Percentiles rank a stretch among this genome's conserved stretches.
Conservation (phyloP, 2,329 filamentous ascomycete genomes). For the Thielaviopsis euricoi region DNA sequence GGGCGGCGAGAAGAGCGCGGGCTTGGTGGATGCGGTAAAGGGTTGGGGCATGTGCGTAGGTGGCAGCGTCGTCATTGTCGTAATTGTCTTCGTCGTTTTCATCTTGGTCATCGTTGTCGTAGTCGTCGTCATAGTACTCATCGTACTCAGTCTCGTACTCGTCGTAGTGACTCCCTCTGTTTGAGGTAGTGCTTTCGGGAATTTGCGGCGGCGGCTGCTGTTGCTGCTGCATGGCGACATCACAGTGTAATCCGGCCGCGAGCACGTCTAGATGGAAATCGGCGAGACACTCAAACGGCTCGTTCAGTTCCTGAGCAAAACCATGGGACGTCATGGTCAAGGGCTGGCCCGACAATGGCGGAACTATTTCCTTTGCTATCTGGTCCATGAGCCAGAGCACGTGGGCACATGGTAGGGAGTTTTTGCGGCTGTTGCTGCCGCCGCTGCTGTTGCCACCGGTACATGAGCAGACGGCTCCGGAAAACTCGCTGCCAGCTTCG, state of each 20-base stretch:
- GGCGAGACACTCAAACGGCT: constrained; percentile 32
- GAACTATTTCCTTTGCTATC: constrained; percentile 28
- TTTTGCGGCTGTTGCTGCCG: neutral
- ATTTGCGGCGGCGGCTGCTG: neutral
- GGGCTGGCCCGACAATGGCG: constrained; percentile 20
- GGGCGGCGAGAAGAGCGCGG: constrained; percentile 32
- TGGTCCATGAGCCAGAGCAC: constrained; percentile 39
- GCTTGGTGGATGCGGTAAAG: constrained; percentile 28
- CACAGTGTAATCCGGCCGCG: constrained; percentile 34
- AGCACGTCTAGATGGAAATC: constrained; percentile 34
- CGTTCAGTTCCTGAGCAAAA: constrained; percentile 28
- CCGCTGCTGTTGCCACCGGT: constrained; percentile 7
- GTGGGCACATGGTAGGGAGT: constrained; percentile 30
- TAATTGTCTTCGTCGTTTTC: constrained; percentile 12
- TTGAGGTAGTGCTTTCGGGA: constrained; percentile 8
- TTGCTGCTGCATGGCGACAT: constrained; percentile 17
- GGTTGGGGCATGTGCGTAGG: constrained; percentile 12
- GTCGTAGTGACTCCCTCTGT: neutral
- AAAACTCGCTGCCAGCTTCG: constrained; percentile 22
- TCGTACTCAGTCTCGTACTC: constrained; percentile 15
- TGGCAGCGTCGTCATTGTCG: constrained; percentile 14
- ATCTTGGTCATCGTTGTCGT: constrained; percentile 9
- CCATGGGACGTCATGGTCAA: constrained; percentile 28
- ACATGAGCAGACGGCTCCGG: constrained; percentile 32
- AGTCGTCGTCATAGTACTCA: constrained; percentile 8